Conservation (phyloP, 106 monocot genomes). For the Narthecium ossifragum region DNA sequence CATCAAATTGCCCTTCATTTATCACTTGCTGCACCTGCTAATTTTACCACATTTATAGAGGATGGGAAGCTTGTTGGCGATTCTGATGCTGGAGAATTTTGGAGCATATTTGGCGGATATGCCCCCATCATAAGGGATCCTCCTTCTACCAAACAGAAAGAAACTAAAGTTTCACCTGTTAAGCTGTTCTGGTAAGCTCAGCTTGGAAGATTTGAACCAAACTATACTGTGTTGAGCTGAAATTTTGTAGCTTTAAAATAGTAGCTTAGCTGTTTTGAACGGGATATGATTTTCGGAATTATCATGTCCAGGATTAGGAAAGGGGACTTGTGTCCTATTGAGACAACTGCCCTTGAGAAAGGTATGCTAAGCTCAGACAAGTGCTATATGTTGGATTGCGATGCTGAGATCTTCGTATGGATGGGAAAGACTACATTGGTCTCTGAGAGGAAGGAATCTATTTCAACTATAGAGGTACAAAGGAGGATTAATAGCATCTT, state of each 20-base stretch:
- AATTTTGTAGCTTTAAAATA: too few species aligned
- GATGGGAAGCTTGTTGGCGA: constrained; percentile 39
- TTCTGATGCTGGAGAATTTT: constrained; percentile 32
- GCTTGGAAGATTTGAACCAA: neutral
- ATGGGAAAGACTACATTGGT: constrained; percentile 81
- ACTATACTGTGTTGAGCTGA: too few species aligned
- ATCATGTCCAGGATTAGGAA: too few species aligned
- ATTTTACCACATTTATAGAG: too few species aligned
- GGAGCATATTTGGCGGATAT: constrained; percentile 23
- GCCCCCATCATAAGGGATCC: constrained; percentile 18
- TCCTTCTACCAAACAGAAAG: constrained; percentile 3
- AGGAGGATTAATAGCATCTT: too few species aligned
- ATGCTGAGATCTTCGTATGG: constrained; percentile 90
- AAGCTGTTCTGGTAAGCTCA: constrained; percentile 11
- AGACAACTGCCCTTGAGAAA: too few species aligned
- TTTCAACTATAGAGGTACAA: constrained; percentile 67
- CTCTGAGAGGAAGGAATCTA: constrained; percentile 80
- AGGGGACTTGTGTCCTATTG: too few species aligned
- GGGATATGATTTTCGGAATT: too few species aligned
- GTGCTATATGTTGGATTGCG: constrained; percentile 92
- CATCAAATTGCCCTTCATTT: too few species aligned
- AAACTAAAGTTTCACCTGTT: constrained; percentile 2
- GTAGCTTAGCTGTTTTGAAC: too few species aligned
- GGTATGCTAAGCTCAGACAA: constrained; percentile 76
- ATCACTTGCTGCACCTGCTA: too few species aligned